Percentiles rank a stretch among this genome's conserved stretches.
Evolutionary conservation across 2,329 filamentous ascomycete genomes (phyloP).

Genomic region (Sphaerulina vaccinii): DNA sequence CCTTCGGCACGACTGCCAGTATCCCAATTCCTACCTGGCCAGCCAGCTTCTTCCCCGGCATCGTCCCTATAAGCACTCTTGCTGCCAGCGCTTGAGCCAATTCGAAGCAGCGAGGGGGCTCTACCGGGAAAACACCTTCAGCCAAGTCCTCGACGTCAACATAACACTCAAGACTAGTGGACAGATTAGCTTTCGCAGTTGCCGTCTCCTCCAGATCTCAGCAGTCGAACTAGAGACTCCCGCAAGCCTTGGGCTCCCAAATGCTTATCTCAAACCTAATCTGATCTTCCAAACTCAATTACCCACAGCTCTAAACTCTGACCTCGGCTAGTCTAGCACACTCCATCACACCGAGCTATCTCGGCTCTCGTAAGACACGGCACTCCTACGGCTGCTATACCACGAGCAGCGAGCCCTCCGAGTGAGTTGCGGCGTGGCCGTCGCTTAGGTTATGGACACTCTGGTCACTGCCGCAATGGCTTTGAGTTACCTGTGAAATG

Average conservation of each 20-base stretch:
- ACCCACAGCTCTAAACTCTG: neutral
- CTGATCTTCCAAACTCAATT: neutral
- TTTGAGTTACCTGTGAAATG: neutral
- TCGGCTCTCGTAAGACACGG: slow-evolving; percentile 5
- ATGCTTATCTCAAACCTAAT: slow-evolving; percentile 11
- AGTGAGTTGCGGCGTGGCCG: slow-evolving; percentile 11
- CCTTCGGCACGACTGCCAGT: slow-evolving; percentile 37
- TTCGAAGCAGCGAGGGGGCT: neutral
- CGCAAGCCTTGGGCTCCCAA: neutral
- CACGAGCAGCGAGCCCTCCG: slow-evolving; percentile 2
- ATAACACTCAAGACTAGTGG: slow-evolving; percentile 3
- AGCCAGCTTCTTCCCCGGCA: slow-evolving; percentile 42
- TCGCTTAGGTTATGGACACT: neutral
- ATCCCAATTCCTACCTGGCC: slow-evolving; percentile 46
- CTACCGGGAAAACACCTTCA: too few species aligned
- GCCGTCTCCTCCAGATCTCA: slow-evolving; percentile 3
- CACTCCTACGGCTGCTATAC: slow-evolving; percentile 3
- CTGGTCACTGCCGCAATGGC: neutral
- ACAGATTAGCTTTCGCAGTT: neutral
- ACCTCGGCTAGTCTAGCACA: neutral
- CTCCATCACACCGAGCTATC: slow-evolving; percentile 4
- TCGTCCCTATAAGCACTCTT: slow-evolving; percentile 33
- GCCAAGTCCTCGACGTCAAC: neutral
- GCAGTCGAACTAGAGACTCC: neutral
- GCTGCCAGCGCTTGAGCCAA: slow-evolving; percentile 1